A percentile compares a stretch with the other conserved stretches of the same genome.
These are phyloP conservation scores for Pleurotus sapidus DNA, from an alignment of 768 basidiomycete species.

Conservation along the genomic window DNA sequence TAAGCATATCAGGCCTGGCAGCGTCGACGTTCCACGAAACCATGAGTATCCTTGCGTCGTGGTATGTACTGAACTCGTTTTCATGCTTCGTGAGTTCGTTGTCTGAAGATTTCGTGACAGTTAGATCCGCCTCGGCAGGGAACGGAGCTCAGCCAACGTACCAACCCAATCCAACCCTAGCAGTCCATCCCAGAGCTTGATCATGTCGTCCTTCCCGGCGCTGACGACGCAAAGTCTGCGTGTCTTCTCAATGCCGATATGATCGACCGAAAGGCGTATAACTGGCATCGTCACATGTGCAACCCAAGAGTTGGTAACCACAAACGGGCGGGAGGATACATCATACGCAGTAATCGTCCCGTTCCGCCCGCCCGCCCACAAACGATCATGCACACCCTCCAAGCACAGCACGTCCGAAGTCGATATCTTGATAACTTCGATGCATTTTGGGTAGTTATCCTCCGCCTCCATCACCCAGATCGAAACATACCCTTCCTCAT, in stretches of 20 bases:
- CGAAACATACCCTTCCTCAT: conserved; percentile 87
- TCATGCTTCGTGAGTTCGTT: conserved; percentile 75
- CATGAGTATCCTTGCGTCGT: conserved; percentile 72
- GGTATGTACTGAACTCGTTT: conserved; percentile 73
- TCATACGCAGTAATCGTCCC: conserved; percentile 85
- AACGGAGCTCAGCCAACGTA: conserved; percentile 34
- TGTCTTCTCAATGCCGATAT: conserved; percentile 67
- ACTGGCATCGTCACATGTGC: conserved; percentile 74
- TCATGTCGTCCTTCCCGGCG: conserved; percentile 66
- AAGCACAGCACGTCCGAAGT: conserved; percentile 79
- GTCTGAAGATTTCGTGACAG: conserved; percentile 40
- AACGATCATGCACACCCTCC: conserved; percentile 76
- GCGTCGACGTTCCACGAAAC: conserved; percentile 95
- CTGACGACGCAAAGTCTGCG: conserved; percentile 72
- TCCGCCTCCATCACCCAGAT: conserved; percentile 66
- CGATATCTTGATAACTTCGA: conserved; percentile 78
- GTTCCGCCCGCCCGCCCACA: conserved; percentile 88
- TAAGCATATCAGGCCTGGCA: conserved; percentile 73
- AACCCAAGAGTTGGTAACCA: conserved; percentile 83
- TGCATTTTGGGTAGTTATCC: conserved; percentile 60
- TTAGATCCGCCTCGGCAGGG: not conserved
- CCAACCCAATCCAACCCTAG: conserved; percentile 85
- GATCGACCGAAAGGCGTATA: conserved; percentile 64
- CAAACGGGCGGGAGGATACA: conserved; percentile 71
- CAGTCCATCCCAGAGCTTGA: conserved; percentile 90